Evolutionary conservation across 2,329 filamentous ascomycete species (phyloP), one percentile per base, ranked within the genome.

Genomic region (Phaeophleospora eucalypticola): DNA sequence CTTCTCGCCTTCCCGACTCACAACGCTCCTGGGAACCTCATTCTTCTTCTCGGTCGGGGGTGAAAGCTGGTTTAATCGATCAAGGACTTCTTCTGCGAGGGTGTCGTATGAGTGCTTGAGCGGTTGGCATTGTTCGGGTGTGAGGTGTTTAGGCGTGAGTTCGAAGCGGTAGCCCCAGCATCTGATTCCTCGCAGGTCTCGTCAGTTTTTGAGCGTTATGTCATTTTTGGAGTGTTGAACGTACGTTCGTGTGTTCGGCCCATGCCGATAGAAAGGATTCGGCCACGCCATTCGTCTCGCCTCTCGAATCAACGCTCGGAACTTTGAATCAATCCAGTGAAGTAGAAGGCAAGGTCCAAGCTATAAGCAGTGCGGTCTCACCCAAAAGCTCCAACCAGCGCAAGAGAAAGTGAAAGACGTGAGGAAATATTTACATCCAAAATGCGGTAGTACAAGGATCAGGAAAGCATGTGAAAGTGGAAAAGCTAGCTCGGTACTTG

Each of bases 101-200:
- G 71, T 73, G 65, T 91, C 87, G 61, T 87, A 90, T 1, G 79
- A 78, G 48, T 79, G 76, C 41, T 82, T 83, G 54, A 86, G 62
- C 2, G 77, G 78, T 44, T 77, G 66, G 33, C 83, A 68, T 58
- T 87, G 71, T 45, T 83, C 76, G 4, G 72, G 66, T 1, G 78
- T 79, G 15, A 80, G 68, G 63, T 91, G 87, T 3, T 81, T 66
- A 4, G 76, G 64, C 1, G 84, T 86, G 75, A 84, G 83, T 57
- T 82, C 77, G 62, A 90, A 89, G 4, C 74, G 77, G 59, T 87
- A 79, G 16, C 79, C 83, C 81, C 83, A 89, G 53, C 65, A 67
- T 19, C 73, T 76, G 49, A n/a, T n/a, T n/a, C n/a, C n/a, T n/a
- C 34, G 14, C 7, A n/a, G 12, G 6, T 37, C 36, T 53, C 36